Conservation (phyloP, 345 rosid species). For the Brassica cretica region DNA sequence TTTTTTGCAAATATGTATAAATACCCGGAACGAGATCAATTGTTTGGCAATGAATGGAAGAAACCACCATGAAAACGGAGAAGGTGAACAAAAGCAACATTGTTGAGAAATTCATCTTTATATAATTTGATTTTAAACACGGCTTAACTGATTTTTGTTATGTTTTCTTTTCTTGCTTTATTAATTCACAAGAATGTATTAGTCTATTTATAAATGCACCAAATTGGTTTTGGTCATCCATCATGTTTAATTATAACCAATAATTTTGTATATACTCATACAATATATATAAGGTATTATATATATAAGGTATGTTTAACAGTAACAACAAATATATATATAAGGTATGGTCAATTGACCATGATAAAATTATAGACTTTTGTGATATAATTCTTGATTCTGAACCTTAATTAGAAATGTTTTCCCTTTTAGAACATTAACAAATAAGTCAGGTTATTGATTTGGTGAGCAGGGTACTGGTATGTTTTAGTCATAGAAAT, state of each 20-base stretch:
- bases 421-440: background rate
- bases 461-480: background rate
- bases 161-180: background rate
- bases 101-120: background rate
- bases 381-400: background rate
- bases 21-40: background rate
- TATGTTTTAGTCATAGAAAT: background rate
- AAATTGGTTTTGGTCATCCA: background rate
- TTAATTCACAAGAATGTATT: background rate
- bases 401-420: background rate
- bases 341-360: background rate
- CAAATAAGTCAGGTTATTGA: background rate
- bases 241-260: constrained; percentile 1
- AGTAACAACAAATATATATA: no score
- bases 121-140: background rate
- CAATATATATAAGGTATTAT: background rate
- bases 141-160: background rate
- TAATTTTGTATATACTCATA: background rate
- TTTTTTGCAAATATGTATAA: background rate
- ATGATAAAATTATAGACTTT: background rate
- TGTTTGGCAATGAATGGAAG: background rate
- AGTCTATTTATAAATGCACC: background rate
- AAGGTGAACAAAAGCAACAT: background rate
- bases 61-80: background rate
- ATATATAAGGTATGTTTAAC: no score